These are phyloP conservation scores for Phytopythium aichiense DNA, from an alignment of 352 stramenopile genomes.

Conservation along the genomic window DNA sequence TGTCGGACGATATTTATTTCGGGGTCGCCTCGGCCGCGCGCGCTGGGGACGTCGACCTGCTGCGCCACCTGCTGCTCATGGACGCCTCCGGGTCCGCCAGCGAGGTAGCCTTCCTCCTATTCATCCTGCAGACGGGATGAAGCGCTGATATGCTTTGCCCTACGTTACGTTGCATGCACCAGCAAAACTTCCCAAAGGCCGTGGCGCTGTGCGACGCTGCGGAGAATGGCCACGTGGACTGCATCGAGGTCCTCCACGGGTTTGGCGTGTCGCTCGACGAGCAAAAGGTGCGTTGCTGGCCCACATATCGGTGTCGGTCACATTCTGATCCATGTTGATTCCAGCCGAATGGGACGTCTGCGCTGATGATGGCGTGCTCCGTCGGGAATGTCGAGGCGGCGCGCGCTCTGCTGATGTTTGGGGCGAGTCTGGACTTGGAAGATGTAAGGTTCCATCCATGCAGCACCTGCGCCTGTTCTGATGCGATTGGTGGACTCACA, in stretches of 20 bases:
- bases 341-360: constrained; percentile 73
- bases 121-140: neutral
- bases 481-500: neutral
- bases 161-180: neutral
- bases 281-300: constrained; percentile 51
- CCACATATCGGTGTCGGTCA: constrained; percentile 2
- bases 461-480: neutral
- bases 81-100: constrained; percentile 56
- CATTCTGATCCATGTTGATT: constrained; percentile 2
- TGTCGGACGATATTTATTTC: constrained; percentile 70
- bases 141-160: too few relatives aligned
- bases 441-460: constrained; percentile 39
- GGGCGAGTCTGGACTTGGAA: constrained; percentile 77
- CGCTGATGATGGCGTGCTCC: constrained; percentile 83
- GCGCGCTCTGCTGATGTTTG: constrained; percentile 80
- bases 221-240: constrained; percentile 80
- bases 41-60: constrained; percentile 65
- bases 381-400: constrained; percentile 84
- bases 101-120: constrained; percentile 27
- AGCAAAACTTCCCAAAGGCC: constrained; percentile 68
- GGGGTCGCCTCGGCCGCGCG: constrained; percentile 64
- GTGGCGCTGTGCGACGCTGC: constrained; percentile 77
- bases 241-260: constrained; percentile 74
- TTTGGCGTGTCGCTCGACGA: constrained; percentile 79
- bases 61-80: constrained; percentile 70